These are phyloP conservation scores for Triangularia verruculosa DNA, from an alignment of 2,329 filamentous ascomycete species.

Conservation along the genomic window DNA sequence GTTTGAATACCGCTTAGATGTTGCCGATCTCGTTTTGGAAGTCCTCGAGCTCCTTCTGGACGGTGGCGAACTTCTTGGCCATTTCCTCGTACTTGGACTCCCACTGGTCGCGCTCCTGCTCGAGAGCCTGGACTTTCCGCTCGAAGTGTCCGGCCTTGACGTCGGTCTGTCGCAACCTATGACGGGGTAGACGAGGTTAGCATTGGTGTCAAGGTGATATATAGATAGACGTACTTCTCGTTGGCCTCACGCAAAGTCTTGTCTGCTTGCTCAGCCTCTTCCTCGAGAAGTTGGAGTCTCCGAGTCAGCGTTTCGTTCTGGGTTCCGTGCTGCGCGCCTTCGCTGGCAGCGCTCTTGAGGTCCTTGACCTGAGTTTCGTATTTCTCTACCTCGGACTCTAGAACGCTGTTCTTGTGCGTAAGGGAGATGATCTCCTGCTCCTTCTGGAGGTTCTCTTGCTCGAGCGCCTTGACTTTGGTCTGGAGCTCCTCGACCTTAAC, in stretches of 20 bases:
- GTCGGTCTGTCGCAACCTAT: constrained; percentile 94
- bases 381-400: constrained; percentile 91
- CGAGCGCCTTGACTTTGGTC: constrained; percentile 79
- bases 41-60: constrained; percentile 88
- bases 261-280: constrained; percentile 95
- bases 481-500: constrained; percentile 84
- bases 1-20: constrained; percentile 58
- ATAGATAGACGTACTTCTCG: constrained; percentile 75
- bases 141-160: constrained; percentile 99
- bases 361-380: constrained; percentile 80
- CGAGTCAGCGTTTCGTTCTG: constrained; percentile 90
- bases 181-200: constrained; percentile 17
- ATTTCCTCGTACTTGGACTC: constrained; percentile 98
- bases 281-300: constrained; percentile 92
- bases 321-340: constrained; percentile 76
- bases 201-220: constrained; percentile 13
- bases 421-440: constrained; percentile 98
- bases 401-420: constrained; percentile 88
- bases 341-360: constrained; percentile 80
- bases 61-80: constrained; percentile 77
- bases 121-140: constrained; percentile 97
- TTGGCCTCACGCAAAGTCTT: constrained; percentile 95
- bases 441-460: constrained; percentile 93
- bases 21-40: constrained; percentile 90
- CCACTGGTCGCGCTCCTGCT: constrained; percentile 89